Base-by-base conservation (phyloP, 176 grass and related monocot genomes). In the Cenchrus fungigraminus region DNA sequence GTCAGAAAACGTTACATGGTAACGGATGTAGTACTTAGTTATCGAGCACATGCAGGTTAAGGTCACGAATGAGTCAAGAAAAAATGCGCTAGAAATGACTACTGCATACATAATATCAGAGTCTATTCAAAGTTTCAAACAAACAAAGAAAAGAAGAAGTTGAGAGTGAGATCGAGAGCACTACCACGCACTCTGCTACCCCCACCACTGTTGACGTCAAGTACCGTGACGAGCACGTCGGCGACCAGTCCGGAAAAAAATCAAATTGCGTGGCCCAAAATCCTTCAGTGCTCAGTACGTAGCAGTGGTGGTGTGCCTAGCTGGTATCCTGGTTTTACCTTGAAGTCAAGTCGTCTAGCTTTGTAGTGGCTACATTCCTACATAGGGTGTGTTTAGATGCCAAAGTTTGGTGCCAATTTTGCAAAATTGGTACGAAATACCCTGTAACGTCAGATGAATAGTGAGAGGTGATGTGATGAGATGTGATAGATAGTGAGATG, bases 151-250 rank as follows among this genome's bases (percentile, higher is more conserved):
- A 25, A 25, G 25, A 25, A 25, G 25, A 52, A 52, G 31, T 22
- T 59, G 79, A 82, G 66, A 86, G 79, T 20, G 73, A 50, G 8
- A 47, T 25, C 25, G 17, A 17, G 73, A 42, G 20, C 22, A 20
- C 47, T 62, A 71, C 31, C 11, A 25, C 25, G 25, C 25, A 50
- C 7, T 11, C 9, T 50, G 2, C 47, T 50, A 50, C 47, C 9
- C 11, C 47, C 47, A 50, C 9, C 47, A 15, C 54, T 42, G 19
- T 79, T 73, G 58, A n/a, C 67, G 73, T 79, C 74, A 74, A 68
- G 53, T 53, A 34, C 89, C 84, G 74, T 79, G 12, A 22, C n/a
- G 78, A 34, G 68, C 60, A 90, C 89, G 75, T 45, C 68, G 80
- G 29, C 31, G 84, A 90, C 74, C 32, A 65, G 40, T 25, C 74